Evolutionary conservation across 106 monocot genomes (phyloP), one percentile per base, ranked within the genome.

Genomic region (Xerophyta viscosa): DNA sequence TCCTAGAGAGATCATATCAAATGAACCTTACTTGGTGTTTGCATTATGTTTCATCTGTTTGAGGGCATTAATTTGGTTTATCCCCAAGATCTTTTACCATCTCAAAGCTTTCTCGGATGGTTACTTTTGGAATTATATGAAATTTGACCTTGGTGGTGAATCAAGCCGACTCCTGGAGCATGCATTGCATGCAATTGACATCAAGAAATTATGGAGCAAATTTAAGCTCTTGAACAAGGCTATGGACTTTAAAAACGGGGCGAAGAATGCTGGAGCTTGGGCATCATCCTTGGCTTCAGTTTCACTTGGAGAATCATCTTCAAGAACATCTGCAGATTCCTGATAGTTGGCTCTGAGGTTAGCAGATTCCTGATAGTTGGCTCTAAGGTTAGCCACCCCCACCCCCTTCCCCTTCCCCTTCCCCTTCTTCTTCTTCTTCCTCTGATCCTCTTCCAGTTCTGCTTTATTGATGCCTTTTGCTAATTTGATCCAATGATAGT

Each of bases 261-360:
- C 94, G 4, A 76, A 64, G 30, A 84, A 75, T 62, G 94, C 88
- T 33, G 48, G 94, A 8, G 81, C 56, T 10, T 94, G 94, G 87
- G 83, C 88, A 29, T 88, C 93, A 10, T 78, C 94, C 21, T 41
- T 94, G 28, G 29, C 94, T 46, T 94, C 94, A 3, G 94, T 88
- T 12, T 88, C 94, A 8, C 70, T 94, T 0, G 84, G 88, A 6
- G 77, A 88, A 33, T 64, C 84, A 8, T 64, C 77, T 19, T 64
- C 79, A n/a, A n/a, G n/a, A n/a, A n/a, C n/a, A n/a, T n/a, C n/a
- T n/a, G n/a, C n/a, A n/a, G n/a, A n/a, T n/a, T n/a, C n/a, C n/a
- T n/a, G n/a, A n/a, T n/a, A n/a, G n/a, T n/a, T n/a, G n/a, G n/a
- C n/a, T n/a, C n/a, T n/a, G n/a, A n/a, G n/a, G n/a, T n/a, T n/a